A percentile compares a stretch with the other conserved stretches of the same genome.
These are phyloP conservation scores for Sporothrix dimorphospora DNA, from an alignment of 2,329 filamentous ascomycete genomes.

Conservation along the genomic window DNA sequence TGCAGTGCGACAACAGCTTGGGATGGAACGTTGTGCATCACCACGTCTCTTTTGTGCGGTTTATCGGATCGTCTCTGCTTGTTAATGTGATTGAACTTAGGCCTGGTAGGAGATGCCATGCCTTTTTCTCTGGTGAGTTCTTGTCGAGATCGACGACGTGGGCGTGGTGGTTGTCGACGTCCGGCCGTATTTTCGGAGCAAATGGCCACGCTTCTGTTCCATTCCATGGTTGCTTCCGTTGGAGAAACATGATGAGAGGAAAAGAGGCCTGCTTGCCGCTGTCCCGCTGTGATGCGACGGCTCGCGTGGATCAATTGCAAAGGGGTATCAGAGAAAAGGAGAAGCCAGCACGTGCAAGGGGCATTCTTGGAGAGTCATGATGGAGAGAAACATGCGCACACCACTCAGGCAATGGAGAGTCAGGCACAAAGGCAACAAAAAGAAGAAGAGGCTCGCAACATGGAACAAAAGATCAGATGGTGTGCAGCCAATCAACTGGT, in stretches of 20 bases:
- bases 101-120: not conserved
- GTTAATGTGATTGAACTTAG: not conserved
- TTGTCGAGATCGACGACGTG: not conserved
- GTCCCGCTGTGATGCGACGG: constrained; percentile 1
- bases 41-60: not conserved
- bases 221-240: not conserved
- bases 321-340: not conserved
- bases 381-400: not conserved
- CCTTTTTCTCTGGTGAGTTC: not conserved
- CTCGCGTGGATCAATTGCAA: constrained; percentile 12
- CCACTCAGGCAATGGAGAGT: not conserved
- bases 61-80: not conserved
- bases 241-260: not conserved
- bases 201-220: constrained; percentile 1
- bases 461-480: constrained; percentile 22
- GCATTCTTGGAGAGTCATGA: not conserved
- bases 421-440: not conserved
- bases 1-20: not conserved
- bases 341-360: not conserved
- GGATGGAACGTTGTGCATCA: constrained; percentile 15
- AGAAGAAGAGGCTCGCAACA: constrained; percentile 18
- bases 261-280: not conserved
- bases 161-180: not conserved
- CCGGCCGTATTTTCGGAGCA: constrained; percentile 18
- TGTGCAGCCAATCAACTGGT: constrained; percentile 22